Conservation (phyloP, 2,329 filamentous ascomycete genomes). For the Aspergillus flavus region DNA sequence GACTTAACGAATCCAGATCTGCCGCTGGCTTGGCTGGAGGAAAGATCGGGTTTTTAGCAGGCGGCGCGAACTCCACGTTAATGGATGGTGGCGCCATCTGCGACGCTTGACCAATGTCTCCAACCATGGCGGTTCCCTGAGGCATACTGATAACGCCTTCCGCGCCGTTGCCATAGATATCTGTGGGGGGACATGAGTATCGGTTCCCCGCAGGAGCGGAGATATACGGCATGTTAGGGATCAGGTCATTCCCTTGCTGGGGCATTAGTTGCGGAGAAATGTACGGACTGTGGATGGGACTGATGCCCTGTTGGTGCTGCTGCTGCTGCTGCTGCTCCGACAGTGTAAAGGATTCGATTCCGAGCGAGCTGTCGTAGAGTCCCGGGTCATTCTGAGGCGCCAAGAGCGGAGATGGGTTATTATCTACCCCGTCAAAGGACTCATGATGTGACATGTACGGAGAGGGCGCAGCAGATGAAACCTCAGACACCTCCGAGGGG, state of each 20-base stretch:
- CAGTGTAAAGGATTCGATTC: conserved; percentile 78
- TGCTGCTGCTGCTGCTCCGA: conserved; percentile 62
- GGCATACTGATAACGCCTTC: conserved; percentile 53
- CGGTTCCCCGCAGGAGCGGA: conserved; percentile 51
- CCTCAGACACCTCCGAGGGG: conserved; percentile 89
- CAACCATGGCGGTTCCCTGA: conserved; percentile 47
- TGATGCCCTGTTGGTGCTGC: conserved; percentile 51
- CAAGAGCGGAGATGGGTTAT: conserved; percentile 77
- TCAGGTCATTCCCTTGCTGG: conserved; percentile 70
- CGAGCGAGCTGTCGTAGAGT: conserved; percentile 76
- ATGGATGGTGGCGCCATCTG: conserved; percentile 92
- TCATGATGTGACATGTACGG: conserved; percentile 79
- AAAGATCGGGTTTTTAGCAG: conserved; percentile 66
- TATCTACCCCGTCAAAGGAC: conserved; percentile 73
- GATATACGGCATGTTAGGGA: conserved; percentile 45
- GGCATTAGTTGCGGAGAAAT: conserved; percentile 67
- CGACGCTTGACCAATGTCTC: conserved; percentile 68
- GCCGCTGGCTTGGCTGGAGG: conserved; percentile 66
- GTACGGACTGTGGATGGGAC: conserved; percentile 72
- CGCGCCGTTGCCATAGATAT: conserved; percentile 53
- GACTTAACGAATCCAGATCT: conserved; percentile 78
- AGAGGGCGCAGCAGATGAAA: conserved; percentile 81
- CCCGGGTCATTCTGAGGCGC: conserved; percentile 69
- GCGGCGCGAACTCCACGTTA: conserved; percentile 88
- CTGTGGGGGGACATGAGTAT: conserved; percentile 51